Evolutionary conservation across 1,139 yeast species (phyloP).

Genomic region (Neolecta irregularis): DNA sequence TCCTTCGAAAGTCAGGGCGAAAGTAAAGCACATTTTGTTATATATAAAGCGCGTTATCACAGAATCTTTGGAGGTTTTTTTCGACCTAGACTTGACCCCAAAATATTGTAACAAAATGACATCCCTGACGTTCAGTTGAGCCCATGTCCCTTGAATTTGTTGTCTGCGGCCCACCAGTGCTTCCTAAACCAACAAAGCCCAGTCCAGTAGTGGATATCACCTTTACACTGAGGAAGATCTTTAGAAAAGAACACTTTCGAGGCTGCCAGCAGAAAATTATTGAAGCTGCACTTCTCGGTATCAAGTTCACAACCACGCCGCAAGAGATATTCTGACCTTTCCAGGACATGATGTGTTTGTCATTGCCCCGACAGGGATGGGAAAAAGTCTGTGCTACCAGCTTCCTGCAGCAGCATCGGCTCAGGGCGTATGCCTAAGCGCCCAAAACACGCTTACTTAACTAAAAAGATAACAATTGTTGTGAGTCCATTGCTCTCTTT

Average conservation of each 20-base stretch:
- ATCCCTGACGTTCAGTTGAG: no score
- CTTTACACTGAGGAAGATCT: slow-evolving; percentile 16
- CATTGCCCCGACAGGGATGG: slow-evolving; percentile 88
- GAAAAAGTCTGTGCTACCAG: slow-evolving; percentile 77
- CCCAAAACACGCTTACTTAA: no score
- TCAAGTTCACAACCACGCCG: not conserved
- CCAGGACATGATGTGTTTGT: slow-evolving; percentile 65
- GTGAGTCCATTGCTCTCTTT: slow-evolving; percentile 77
- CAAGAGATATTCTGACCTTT: not conserved
- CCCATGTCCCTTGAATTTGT: no score
- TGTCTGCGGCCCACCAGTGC: no score
- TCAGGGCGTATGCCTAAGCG: no score
- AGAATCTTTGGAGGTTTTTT: no score
- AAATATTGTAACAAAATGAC: no score
- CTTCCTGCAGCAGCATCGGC: slow-evolving; percentile 53
- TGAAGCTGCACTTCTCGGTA: slow-evolving; percentile 42
- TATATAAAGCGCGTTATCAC: no score
- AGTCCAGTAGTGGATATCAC: slow-evolving; percentile 13
- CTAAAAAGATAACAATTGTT: slow-evolving; percentile 68
- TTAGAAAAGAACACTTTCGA: slow-evolving; percentile 33
- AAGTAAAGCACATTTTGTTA: no score
- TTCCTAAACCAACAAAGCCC: no score
- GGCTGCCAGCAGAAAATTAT: slow-evolving; percentile 63
- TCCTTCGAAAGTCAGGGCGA: no score
- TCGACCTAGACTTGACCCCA: no score